Base-by-base conservation (phyloP, 2,329 filamentous ascomycete species). In the Epichloe amarillans region DNA sequence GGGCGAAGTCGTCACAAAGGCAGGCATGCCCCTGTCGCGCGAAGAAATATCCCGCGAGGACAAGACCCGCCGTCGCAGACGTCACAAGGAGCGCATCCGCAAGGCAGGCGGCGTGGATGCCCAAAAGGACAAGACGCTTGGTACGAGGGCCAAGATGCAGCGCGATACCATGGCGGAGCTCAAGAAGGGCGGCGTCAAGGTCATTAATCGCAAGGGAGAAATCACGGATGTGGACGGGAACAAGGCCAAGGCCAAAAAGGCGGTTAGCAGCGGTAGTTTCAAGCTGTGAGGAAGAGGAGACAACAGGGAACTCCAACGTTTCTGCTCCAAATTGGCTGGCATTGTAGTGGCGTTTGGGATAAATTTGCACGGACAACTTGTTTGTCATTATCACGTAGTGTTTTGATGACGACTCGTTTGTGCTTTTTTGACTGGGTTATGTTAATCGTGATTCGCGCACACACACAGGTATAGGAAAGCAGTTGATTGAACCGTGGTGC, bases 21-120 rank as follows among this genome's bases (percentile, higher is more conserved):
- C 77, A 60, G 91, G 89, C 23, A 72, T 87, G 59, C 85, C 88
- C 1, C 69, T 95, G 42, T 83, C 86, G 7, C 80, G 82, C 59
- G 85, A 93, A 60, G 93, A 98, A 69, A 85, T 97, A 82, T 83
- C 76, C 37, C 78, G 88, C 49, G 90, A 96, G 64, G 86, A 95
- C 65, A 94, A 91, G 72, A 66, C 81, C 50, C 77, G 88, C 54
- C 74, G 83, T 54, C 77, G 89, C 52, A 76, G 88, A 55, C 79
- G 89, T 54, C 85, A 89, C 64, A 95, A 95, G 77, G 89, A 94
- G 75, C 81, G 85, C 60, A 83, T 84, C 57, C 79, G 78, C 68
- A 90, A 90, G 74, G 75, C 77, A 21, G 79, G 77, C 51, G 73
- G 73, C 14, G 63, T 56, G 43, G 64, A 62, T 30, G 63, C 36